Evolutionary conservation across 495 filamentous ascomycete genomes (phyloP).

Genomic region (Penicillium odoratum): DNA sequence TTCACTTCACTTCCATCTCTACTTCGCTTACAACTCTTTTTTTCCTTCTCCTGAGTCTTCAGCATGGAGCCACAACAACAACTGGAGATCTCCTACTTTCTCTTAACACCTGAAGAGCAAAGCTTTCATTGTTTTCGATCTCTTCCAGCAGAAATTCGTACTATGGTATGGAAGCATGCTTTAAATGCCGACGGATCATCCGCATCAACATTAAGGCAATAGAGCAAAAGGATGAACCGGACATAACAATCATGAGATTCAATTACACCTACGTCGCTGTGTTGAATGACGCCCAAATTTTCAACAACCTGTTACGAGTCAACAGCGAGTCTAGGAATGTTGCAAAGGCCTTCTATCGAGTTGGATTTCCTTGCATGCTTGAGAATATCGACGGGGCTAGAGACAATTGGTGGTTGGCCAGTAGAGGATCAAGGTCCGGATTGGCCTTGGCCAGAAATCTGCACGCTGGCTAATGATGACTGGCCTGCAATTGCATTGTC

Average conservation of each 20-base stretch:
- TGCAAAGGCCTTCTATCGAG: slow-evolving; percentile 1
- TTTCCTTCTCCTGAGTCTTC: background rate
- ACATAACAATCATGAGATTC: background rate
- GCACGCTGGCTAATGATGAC: background rate
- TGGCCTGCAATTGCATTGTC: slow-evolving; percentile 1
- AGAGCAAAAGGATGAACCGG: background rate
- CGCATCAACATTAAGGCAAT: background rate
- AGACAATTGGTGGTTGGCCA: background rate
- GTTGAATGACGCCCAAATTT: background rate
- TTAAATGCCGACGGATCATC: background rate
- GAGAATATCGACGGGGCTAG: background rate
- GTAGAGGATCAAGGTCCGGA: background rate
- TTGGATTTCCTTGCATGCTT: background rate
- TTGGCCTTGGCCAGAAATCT: background rate
- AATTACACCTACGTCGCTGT: background rate
- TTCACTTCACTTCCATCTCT: background rate
- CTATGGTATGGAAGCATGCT: background rate
- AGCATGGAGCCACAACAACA: background rate
- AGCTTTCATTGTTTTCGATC: background rate
- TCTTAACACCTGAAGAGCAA: background rate
- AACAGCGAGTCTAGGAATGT: background rate
- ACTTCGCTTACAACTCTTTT: background rate
- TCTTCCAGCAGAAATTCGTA: slow-evolving; percentile 3
- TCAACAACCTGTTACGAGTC: slow-evolving; percentile 2
- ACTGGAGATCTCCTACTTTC: background rate